Conservation (phyloP, 2,329 filamentous ascomycete genomes). For the Dactylellina cionopaga region DNA sequence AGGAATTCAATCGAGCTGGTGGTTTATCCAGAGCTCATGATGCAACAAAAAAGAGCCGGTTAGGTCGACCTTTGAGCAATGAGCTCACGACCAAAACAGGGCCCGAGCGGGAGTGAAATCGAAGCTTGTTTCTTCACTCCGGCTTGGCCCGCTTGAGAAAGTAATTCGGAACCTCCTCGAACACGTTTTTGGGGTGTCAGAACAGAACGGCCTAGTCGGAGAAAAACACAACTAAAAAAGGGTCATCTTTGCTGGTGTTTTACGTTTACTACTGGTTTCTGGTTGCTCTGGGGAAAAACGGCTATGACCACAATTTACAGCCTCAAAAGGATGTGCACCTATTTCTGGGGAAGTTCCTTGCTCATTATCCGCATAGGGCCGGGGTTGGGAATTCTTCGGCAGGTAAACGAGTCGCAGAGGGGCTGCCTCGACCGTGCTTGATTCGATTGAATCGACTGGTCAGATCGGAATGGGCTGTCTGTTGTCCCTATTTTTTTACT, state of each 20-base stretch:
- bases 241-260: neutral
- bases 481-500: neutral
- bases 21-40: neutral
- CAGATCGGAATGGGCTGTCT: neutral
- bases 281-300: neutral
- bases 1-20: neutral
- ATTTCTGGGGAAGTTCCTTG: slow-evolving; percentile 43
- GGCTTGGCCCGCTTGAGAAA: slow-evolving; percentile 14
- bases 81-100: slow-evolving; percentile 8
- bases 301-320: neutral
- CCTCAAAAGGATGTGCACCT: slow-evolving; percentile 4
- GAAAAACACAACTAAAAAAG: neutral
- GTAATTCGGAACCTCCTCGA: slow-evolving; percentile 30
- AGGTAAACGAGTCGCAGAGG: slow-evolving; percentile 44
- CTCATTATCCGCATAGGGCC: slow-evolving; percentile 28
- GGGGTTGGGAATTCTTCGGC: slow-evolving; percentile 20
- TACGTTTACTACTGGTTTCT: neutral
- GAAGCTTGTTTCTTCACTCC: slow-evolving; percentile 23
- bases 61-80: neutral
- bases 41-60: neutral
- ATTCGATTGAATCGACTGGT: slow-evolving; percentile 44
- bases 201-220: neutral
- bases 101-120: slow-evolving; percentile 6
- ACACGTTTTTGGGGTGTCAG: neutral
- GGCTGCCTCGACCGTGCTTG: slow-evolving; percentile 33